phyloP scores from a whole-genome alignment of 2,329 filamentous ascomycete genomes.

The Aphanocladium album region DNA sequence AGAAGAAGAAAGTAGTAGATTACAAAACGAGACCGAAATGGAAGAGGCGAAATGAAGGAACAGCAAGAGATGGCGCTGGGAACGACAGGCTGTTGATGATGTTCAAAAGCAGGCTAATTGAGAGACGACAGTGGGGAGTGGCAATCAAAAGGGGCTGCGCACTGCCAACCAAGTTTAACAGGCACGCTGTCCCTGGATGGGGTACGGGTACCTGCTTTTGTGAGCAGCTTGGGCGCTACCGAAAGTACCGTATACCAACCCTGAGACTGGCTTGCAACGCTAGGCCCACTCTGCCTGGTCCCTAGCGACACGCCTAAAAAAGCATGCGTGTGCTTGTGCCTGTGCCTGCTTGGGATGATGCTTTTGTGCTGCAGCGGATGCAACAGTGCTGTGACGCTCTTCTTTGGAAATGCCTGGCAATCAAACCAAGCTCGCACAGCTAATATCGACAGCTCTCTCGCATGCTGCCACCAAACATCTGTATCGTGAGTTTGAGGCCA shows the following conservation, averaged over 20 bases:
- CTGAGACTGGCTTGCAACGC: background rate
- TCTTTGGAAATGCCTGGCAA: background rate
- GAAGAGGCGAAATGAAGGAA: slow-evolving; percentile 3
- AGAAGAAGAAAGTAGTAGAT: background rate
- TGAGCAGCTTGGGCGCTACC: background rate
- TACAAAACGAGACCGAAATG: background rate
- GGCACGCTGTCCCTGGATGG: background rate
- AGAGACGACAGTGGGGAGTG: slow-evolving; percentile 10
- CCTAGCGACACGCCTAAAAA: slow-evolving; percentile 3
- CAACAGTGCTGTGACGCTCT: background rate
- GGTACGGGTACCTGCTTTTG: background rate
- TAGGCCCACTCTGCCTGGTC: background rate
- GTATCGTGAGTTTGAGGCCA: no score
- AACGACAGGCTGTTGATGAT: slow-evolving; percentile 10
- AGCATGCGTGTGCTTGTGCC: background rate
- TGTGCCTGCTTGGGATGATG: background rate
- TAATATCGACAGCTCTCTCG: no score
- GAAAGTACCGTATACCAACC: background rate
- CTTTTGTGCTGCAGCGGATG: background rate
- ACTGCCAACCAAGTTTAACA: slow-evolving; percentile 2
- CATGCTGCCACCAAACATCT: no score
- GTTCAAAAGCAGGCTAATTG: slow-evolving; percentile 7
- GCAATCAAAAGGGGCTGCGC: slow-evolving; percentile 14
- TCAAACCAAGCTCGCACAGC: no score
- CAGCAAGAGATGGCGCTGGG: background rate